phyloP scores from a whole-genome alignment of 2,329 filamentous ascomycete genomes.

The Talaromyces marneffei region DNA sequence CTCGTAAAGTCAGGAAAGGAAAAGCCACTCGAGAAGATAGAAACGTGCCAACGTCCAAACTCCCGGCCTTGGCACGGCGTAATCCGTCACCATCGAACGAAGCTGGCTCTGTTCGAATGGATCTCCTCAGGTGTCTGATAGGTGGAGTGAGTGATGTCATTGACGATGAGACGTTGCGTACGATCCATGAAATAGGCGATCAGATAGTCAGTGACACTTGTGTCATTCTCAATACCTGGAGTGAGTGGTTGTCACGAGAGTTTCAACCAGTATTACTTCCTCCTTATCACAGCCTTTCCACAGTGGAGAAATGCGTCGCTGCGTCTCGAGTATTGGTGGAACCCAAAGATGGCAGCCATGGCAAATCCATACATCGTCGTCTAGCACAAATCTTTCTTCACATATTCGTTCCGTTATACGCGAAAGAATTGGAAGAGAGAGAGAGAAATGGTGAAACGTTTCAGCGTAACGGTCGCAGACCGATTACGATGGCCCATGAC shows the following conservation, averaged over 20 bases:
- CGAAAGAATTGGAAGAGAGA: background rate
- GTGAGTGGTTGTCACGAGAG: background rate
- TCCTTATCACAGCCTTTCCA: background rate
- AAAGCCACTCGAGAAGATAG: background rate
- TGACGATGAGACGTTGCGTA: background rate
- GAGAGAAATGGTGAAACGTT: background rate
- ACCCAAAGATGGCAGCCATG: background rate
- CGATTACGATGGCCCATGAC: background rate
- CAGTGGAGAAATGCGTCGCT: background rate
- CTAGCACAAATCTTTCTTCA: conserved; percentile 3
- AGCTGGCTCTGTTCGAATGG: background rate
- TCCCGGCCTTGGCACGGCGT: background rate
- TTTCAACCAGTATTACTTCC: background rate
- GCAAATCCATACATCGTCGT: background rate
- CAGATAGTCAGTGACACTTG: background rate
- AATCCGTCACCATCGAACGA: background rate
- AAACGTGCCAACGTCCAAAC: background rate
- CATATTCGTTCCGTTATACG: background rate
- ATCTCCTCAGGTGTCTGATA: background rate
- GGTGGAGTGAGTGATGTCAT: background rate
- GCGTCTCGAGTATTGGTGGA: background rate
- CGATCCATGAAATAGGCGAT: background rate
- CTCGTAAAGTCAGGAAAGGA: background rate
- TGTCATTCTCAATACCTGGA: background rate
- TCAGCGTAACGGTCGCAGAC: background rate